Percentiles rank a stretch among this genome's conserved stretches.
phyloP scores from a whole-genome alignment of 2,329 filamentous ascomycete species.

The Fusarium sulawesiense region DNA sequence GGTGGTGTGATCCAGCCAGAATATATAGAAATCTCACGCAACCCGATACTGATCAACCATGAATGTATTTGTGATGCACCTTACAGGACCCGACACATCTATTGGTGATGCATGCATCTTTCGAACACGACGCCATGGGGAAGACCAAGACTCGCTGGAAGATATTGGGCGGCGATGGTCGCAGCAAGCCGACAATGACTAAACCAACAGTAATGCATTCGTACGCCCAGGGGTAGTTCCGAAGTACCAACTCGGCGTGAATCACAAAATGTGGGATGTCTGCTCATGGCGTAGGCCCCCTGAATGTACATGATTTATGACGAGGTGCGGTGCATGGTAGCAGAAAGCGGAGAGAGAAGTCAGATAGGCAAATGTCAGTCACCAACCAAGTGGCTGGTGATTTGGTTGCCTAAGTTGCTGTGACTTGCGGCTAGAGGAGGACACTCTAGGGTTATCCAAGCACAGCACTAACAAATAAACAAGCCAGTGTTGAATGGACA shows the following conservation, averaged over 20 bases:
- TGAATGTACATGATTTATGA: constrained; percentile 28
- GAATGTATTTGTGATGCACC: constrained; percentile 15
- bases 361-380: constrained; percentile 15
- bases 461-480: constrained; percentile 5
- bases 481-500: background rate
- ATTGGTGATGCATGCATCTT: background rate
- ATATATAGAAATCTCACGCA: constrained; percentile 44
- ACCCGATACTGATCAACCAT: constrained; percentile 40
- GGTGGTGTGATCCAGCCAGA: constrained; percentile 33
- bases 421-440: constrained; percentile 10
- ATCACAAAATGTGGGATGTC: constrained; percentile 19
- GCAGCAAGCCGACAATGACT: constrained; percentile 6
- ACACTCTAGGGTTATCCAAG: background rate
- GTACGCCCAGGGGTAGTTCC: constrained; percentile 11
- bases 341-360: constrained; percentile 10
- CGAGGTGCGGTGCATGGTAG: background rate
- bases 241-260: constrained; percentile 23
- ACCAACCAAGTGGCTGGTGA: constrained; percentile 1
- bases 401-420: constrained; percentile 17
- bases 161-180: background rate
- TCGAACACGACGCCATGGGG: background rate
- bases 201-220: constrained; percentile 20
- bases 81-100: background rate
- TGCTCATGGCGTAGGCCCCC: constrained; percentile 21
- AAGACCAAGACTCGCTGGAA: constrained; percentile 1